These are phyloP conservation scores for Termitomyces sp. DNA, from an alignment of 768 basidiomycete species.

Conservation along the genomic window DNA sequence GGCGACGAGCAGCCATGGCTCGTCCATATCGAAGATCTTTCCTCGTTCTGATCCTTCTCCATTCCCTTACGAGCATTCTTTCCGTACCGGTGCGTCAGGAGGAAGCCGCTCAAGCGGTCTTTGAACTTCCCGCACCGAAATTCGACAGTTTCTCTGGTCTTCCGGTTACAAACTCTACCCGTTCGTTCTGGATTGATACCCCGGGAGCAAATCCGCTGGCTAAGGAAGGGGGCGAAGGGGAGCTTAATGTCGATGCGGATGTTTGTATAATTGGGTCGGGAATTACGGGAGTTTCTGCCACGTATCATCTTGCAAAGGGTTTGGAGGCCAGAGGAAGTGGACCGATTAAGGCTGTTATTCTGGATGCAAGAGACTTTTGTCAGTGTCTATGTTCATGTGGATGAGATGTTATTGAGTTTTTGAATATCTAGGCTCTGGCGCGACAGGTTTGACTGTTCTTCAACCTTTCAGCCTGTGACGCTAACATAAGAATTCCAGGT, in stretches of 20 bases:
- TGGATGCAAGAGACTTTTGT: conserved; percentile 91
- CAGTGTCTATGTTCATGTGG: conserved; percentile 9
- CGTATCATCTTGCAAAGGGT: conserved; percentile 63
- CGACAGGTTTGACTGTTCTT: conserved; percentile 52
- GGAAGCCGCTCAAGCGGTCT: conserved; percentile 7
- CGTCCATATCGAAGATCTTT: background rate
- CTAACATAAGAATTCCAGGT: conserved; percentile 37
- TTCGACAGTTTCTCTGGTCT: conserved; percentile 20
- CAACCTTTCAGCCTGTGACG: background rate
- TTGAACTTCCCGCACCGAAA: conserved; percentile 7
- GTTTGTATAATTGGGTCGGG: conserved; percentile 81
- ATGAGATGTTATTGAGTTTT: background rate
- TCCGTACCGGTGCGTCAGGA: conserved; percentile 5
- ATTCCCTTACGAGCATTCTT: conserved; percentile 4
- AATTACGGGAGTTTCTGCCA: conserved; percentile 72
- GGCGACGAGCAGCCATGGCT: conserved; percentile 4
- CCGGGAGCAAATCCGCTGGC: conserved; percentile 67
- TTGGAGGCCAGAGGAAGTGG: conserved; percentile 19
- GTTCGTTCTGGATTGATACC: conserved; percentile 70
- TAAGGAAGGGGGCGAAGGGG: conserved; percentile 60
- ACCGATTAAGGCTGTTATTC: conserved; percentile 37
- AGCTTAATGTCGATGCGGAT: conserved; percentile 61
- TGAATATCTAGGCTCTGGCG: conserved; percentile 59
- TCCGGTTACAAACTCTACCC: conserved; percentile 64
- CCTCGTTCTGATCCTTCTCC: background rate